A percentile compares a stretch with the other conserved stretches of the same genome.
These are phyloP conservation scores for Colletotrichum limetticola DNA, from an alignment of 2,329 filamentous ascomycete genomes.

Conservation along the genomic window DNA sequence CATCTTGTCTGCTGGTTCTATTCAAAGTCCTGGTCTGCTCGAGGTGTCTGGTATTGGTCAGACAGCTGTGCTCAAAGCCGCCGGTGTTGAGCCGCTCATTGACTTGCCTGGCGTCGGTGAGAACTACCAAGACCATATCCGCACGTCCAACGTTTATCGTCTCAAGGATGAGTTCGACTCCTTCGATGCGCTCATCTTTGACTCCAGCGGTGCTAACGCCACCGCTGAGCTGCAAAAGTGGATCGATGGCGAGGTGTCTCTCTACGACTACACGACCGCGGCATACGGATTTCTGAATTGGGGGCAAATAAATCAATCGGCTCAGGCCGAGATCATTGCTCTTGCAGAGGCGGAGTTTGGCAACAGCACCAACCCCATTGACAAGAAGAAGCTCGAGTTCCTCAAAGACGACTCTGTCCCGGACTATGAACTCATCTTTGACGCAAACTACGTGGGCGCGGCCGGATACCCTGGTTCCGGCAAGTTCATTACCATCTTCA, in stretches of 20 bases:
- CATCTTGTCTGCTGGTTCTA: conserved; percentile 28
- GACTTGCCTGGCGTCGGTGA: conserved; percentile 57
- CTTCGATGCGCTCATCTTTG: conserved; percentile 42
- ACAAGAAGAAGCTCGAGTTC: conserved; percentile 52
- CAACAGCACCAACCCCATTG: conserved; percentile 42
- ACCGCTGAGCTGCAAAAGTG: conserved; percentile 52
- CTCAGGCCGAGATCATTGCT: conserved; percentile 40
- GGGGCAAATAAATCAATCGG: conserved; percentile 46
- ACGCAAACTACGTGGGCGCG: conserved; percentile 44
- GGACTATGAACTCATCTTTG: conserved; percentile 43
- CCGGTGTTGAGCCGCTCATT: conserved; percentile 51
- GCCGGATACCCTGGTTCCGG: conserved; percentile 41
- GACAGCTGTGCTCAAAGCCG: conserved; percentile 45
- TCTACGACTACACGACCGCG: conserved; percentile 50
- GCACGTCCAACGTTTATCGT: conserved; percentile 41
- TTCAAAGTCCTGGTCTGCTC: conserved; percentile 41
- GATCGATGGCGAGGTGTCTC: conserved; percentile 41
- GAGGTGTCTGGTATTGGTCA: conserved; percentile 48
- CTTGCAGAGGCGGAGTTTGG: conserved; percentile 46
- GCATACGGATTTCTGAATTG: conserved; percentile 55
- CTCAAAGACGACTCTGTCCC: conserved; percentile 45
- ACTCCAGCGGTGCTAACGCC: conserved; percentile 39
- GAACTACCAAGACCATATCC: conserved; percentile 59
- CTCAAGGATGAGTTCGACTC: conserved; percentile 43
- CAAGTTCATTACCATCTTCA: conserved; percentile 36